Evolutionary conservation across 441 rosid genomes (phyloP).

Genomic region (Gossypium aridum): DNA sequence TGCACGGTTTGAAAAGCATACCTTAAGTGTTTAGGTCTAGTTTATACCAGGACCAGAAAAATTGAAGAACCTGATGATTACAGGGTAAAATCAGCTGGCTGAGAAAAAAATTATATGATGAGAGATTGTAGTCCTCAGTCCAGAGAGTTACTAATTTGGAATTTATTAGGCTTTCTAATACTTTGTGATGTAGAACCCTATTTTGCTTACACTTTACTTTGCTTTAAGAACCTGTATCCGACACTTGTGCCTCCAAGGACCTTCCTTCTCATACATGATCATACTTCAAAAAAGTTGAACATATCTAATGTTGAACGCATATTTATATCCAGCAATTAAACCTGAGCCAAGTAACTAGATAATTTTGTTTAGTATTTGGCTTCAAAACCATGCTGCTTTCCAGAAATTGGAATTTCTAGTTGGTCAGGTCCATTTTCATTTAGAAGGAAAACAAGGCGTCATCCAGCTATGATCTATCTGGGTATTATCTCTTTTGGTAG

Average conservation of each 20-base stretch:
- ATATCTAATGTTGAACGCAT: neutral
- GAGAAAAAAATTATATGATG: neutral
- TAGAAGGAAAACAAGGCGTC: neutral
- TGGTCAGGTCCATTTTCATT: neutral
- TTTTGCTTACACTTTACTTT: neutral
- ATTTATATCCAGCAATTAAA: neutral
- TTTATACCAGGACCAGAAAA: neutral
- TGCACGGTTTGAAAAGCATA: neutral
- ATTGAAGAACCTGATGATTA: neutral
- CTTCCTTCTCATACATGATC: no score
- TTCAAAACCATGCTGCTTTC: slow-evolving; percentile 2
- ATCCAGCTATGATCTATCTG: neutral
- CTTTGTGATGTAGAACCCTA: neutral
- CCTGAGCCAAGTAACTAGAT: neutral
- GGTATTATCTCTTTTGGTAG: neutral
- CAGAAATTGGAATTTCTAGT: neutral
- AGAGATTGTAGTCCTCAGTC: neutral
- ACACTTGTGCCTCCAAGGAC: no score
- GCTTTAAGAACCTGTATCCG: neutral
- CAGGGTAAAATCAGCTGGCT: neutral
- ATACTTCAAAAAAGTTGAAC: no score
- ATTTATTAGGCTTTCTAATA: neutral
- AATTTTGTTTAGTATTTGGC: neutral
- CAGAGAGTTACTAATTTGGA: neutral
- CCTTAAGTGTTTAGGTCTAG: neutral